Base-by-base conservation (phyloP, 208 protist genomes). In the Acanthamoeba quina region DNA sequence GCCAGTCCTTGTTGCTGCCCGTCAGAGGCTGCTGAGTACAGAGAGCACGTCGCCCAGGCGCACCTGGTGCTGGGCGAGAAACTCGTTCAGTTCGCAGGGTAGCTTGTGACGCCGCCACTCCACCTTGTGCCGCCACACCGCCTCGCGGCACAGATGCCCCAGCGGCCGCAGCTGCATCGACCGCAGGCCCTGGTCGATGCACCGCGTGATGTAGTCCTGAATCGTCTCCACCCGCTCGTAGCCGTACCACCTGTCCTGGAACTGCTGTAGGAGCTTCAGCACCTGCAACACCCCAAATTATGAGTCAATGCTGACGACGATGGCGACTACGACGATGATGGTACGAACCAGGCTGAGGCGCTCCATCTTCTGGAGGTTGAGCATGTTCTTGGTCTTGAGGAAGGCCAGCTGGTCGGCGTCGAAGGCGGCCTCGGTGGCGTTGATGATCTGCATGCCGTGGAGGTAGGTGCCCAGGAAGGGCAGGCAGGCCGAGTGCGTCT, bases 381-480 rank as follows among this genome's bases (percentile, higher is more conserved):
- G 10, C 72, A 80, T 80, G 72, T 49, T 52, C 5, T 80, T 80
- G 41, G 31, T 52, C 72, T 80, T 80, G 44, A 80, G 17, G 31
- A 29, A 80, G 24, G 44, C 31, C 34, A 41, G 29, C 29, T 70
- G 64, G 64, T 80, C 72, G 31, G 54, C 72, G 9, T 80, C 72
- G 44, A 80, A 80, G 72, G 72, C 72, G 44, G 72, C 72, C 72
- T 80, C 72, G 21, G 72, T 80, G 72, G 72, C 72, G 41, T 80
- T 44, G 44, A 80, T 80, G 44, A 80, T 52, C 72, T 80, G 72
- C 72, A 80, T 80, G 72, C 11, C 72, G 41, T 80, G 72, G 13
- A 80, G 72, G 9, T 80, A 80, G 72, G 72, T 80, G 37, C 72
- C 72, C 72, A 80, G 29, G 44, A 80, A 80, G 41, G 72, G 72